Conservation (phyloP, 2,329 filamentous ascomycete species). For the Pseudogymnoascus pannorum region DNA sequence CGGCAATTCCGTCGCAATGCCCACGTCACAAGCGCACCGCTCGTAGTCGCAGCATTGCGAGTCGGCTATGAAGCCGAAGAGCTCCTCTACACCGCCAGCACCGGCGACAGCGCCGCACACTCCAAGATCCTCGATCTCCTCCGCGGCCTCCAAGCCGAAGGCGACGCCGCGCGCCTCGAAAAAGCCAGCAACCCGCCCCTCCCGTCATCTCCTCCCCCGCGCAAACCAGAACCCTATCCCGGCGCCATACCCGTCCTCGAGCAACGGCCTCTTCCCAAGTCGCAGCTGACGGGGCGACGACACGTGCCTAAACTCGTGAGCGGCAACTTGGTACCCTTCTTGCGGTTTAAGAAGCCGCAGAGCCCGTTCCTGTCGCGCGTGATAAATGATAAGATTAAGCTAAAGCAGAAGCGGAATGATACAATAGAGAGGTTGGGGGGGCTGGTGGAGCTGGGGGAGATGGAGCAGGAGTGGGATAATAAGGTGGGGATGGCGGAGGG, state of each 20-base stretch:
- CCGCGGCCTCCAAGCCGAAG: constrained; percentile 1
- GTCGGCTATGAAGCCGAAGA: constrained; percentile 54
- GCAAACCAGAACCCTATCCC: constrained; percentile 21
- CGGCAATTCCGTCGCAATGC: constrained; percentile 56
- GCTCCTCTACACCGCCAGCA: constrained; percentile 22
- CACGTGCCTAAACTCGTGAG: constrained; percentile 52
- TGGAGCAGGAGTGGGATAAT: constrained; percentile 44
- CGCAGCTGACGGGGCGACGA: constrained; percentile 43
- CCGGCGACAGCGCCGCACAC: constrained; percentile 18
- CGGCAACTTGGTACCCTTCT: constrained; percentile 51
- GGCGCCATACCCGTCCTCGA: constrained; percentile 41
- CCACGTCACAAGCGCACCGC: constrained; percentile 48
- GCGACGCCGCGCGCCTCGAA: constrained; percentile 26
- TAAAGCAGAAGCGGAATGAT: constrained; percentile 37
- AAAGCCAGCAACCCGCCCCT: constrained; percentile 31
- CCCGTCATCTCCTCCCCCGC: constrained; percentile 17
- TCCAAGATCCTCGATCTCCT: constrained; percentile 17
- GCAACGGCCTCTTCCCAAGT: constrained; percentile 41
- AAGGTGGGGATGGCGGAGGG: constrained; percentile 10
- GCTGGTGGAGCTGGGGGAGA: constrained; percentile 28
- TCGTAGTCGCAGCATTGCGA: constrained; percentile 54
- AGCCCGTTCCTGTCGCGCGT: constrained; percentile 50
- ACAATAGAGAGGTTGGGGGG: constrained; percentile 32
- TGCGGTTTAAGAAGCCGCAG: constrained; percentile 62
- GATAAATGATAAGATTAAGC: constrained; percentile 43